Evolutionary conservation across 768 basidiomycete species (phyloP), one percentile per base, ranked within the genome.

Genomic region (Boletus rubropictus): DNA sequence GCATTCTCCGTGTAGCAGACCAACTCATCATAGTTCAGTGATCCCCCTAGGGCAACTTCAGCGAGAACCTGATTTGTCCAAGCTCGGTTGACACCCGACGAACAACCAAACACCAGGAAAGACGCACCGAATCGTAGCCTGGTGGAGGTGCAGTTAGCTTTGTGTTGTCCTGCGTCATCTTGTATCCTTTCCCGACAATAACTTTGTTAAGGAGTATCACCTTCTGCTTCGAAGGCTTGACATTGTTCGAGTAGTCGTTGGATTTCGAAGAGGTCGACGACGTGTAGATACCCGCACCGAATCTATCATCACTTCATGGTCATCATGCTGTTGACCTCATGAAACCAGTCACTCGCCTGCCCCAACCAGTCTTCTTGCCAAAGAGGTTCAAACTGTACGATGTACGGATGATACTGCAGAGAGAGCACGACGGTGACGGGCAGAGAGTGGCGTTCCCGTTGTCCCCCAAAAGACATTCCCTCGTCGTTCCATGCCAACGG

Each of bases 211-310:
- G 65, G n/a, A 86, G 71, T 32, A 86, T 82, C 0, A 80, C 79
- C 53, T 84, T 84, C 51, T 78, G 62, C 15, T 64, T 61, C 0
- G 80, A 84, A 35, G 72, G 65, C 50, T 73, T 76, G 43, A 74
- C 70, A 49, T 82, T 84, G 42, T 68, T 70, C 10, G 82, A 82
- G 58, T 86, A 86, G 63, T 86, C 84, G 49, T 84, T 80, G 15
- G 84, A 82, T 76, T 86, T 86, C 7, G 84, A 86, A n/a, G 84
- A 84, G 1, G 84, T 86, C n/a, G 81, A 81, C 5, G 82, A 83
- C 1, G 83, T 84, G 58, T 85, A 86, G 34, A 85, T 81, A 21
- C 84, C 84, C 31, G 77, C 76, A 21, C 84, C 84, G 41, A 85
- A 84, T 50, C 82, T 84, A 52, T 17, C 46, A 18, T 24, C 18